Evolutionary conservation across 2,329 filamentous ascomycete genomes (phyloP), one percentile per base, ranked within the genome.

Genomic region (Arthrocladium fulminans): DNA sequence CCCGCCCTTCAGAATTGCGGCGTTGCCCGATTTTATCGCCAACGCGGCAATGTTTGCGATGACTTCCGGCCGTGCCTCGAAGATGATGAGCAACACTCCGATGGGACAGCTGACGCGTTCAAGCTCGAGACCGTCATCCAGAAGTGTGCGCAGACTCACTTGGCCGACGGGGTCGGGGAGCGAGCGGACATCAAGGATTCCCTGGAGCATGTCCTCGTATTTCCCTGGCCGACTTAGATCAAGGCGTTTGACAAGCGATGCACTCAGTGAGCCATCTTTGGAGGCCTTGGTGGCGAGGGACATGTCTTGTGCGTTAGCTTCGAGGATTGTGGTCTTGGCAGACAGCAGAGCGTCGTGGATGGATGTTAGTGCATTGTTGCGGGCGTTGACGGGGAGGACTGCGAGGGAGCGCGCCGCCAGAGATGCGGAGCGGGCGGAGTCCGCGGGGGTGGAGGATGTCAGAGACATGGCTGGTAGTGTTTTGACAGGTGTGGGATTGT

Each of bases 41-140:
- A 98, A 75, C 3, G 89, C 87, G 54, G 92, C 88, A 62, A 98
- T 97, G 67, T 98, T 98, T 63, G 90, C 92, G 62, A 98, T 96
- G 56, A 98, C 92, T 69, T 98, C 92, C 5, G 92, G 92, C 6
- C 92, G 84, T 29, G 92, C 92, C 70, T 98, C 92, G 63, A 98
- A 98, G 62, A 98, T 97, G 68, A 98, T 92, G 57, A 98, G 78
- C 35, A 98, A 79, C n/a, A 97, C 89, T 51, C 92, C 92, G 58
- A 98, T 97, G 4, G 92, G 92, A 64, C 88, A 95, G 34, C 87
- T 88, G 40, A 95, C 85, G 54, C 89, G 82, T 63, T 95, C 88
- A 51, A 98, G 76, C 45, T 83, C 76, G 46, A 98, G 76, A 46
- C 83, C 84, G 58, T 96, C 85, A 65, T 97, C 92, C 9, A 98